phyloP scores from a whole-genome alignment of 257 asterid species.

The Paulownia fortunei region DNA sequence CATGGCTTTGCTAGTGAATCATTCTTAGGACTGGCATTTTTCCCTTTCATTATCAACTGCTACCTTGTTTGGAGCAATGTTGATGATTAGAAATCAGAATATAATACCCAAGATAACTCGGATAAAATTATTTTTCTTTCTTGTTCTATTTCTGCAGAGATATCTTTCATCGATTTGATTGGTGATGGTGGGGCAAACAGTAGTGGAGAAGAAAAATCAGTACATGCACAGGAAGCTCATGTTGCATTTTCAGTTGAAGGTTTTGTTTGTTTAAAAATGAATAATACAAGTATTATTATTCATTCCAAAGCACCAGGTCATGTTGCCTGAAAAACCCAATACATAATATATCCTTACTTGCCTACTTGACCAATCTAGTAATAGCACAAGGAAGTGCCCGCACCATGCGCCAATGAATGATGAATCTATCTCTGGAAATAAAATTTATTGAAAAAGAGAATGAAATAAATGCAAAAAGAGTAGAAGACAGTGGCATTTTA shows the following conservation, averaged over 20 bases:
- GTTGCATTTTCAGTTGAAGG: conserved; percentile 91
- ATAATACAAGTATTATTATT: conserved; percentile 24
- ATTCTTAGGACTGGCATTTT: conserved; percentile 17
- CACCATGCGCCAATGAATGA: conserved; percentile 18
- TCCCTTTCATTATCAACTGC: conserved; percentile 10
- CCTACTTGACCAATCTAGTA: conserved; percentile 15
- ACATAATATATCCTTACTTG: neutral
- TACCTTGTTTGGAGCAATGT: conserved; percentile 20
- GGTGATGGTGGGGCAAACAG: conserved; percentile 62
- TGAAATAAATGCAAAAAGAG: neutral
- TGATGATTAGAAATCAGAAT: neutral
- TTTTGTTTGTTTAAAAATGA: conserved; percentile 35
- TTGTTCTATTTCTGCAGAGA: conserved; percentile 48
- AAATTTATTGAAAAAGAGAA: neutral
- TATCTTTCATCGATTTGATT: conserved; percentile 75
- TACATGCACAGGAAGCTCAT: conserved; percentile 69
- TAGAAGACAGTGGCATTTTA: neutral
- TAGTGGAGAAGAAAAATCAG: conserved; percentile 41
- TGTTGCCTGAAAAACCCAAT: conserved; percentile 18
- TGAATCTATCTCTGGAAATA: neutral
- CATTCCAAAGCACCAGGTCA: neutral
- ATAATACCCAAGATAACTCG: neutral
- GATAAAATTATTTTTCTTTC: conserved; percentile 12
- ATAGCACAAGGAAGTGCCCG: neutral
- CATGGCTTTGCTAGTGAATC: conserved; percentile 20